Conservation (phyloP, 495 filamentous ascomycete species). For the Barbatosphaeria neglecta region DNA sequence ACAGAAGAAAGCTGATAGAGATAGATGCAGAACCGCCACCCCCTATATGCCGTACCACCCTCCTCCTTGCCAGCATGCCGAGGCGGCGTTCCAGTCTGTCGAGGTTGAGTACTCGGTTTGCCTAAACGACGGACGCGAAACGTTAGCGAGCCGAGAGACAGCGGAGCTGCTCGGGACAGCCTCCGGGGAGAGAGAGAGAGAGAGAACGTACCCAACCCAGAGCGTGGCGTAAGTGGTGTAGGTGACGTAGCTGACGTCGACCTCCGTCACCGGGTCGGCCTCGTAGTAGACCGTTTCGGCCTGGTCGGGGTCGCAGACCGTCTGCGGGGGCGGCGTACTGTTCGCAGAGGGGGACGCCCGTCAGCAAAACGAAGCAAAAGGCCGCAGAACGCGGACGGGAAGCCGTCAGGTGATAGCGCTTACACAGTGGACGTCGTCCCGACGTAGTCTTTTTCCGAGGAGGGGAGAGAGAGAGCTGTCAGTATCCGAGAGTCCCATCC, state of each 20-base stretch:
- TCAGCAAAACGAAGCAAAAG: background rate
- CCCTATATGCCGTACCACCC: constrained; percentile 10
- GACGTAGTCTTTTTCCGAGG: background rate
- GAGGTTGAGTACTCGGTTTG: constrained; percentile 11
- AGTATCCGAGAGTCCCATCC: too few relatives aligned
- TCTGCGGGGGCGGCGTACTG: constrained; percentile 9
- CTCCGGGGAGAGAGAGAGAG: background rate
- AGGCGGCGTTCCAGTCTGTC: constrained; percentile 6
- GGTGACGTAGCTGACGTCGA: constrained; percentile 9
- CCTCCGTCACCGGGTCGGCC: constrained; percentile 5
- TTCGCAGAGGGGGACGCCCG: too few relatives aligned
- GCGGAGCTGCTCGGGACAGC: background rate
- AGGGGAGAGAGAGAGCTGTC: background rate
- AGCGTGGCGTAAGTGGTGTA: constrained; percentile 5
- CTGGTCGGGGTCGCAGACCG: constrained; percentile 7
- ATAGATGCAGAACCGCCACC: too few relatives aligned
- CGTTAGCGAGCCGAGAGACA: background rate
- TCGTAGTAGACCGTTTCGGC: constrained; percentile 6
- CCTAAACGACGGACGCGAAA: constrained; percentile 1
- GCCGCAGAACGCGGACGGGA: too few relatives aligned
- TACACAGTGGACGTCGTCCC: background rate
- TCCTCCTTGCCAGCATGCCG: constrained; percentile 12
- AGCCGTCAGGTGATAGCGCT: background rate
- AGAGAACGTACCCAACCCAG: constrained; percentile 8
- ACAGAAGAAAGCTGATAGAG: too few relatives aligned